Conservation (phyloP, 108 stramenopile genomes). For the Pseudonitzschia multiseries region DNA sequence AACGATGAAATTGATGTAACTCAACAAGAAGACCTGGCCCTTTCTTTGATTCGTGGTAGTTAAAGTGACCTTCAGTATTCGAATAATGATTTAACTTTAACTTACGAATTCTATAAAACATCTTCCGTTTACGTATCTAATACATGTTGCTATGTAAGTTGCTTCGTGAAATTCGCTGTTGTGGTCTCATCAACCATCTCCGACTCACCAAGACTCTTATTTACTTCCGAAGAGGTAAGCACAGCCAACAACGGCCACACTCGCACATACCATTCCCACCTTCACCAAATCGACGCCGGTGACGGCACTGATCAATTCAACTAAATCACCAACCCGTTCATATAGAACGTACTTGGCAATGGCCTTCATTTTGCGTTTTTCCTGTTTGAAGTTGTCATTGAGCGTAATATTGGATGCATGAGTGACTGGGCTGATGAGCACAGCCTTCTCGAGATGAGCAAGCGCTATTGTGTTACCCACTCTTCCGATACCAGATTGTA, state of each 20-base stretch:
- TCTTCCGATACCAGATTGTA: slow-evolving; percentile 22
- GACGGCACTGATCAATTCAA: neutral
- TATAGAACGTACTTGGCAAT: neutral
- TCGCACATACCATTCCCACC: neutral
- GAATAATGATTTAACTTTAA: neutral
- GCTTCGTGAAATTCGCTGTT: neutral
- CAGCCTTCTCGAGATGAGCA: slow-evolving; percentile 22
- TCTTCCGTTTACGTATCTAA: too few relatives aligned
- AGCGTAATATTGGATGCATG: neutral
- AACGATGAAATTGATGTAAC: slow-evolving; percentile 49
- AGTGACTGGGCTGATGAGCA: slow-evolving; percentile 1
- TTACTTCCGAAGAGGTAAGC: slow-evolving; percentile 1
- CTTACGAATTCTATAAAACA: neutral
- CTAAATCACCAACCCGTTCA: neutral
- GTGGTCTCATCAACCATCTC: neutral
- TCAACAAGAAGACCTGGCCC: slow-evolving; percentile 73
- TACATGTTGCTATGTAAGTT: too few relatives aligned
- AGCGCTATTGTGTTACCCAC: slow-evolving; percentile 15
- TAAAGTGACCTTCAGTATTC: too few relatives aligned
- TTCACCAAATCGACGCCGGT: slow-evolving; percentile 4
- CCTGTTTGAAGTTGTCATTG: slow-evolving; percentile 12
- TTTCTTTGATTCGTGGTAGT: slow-evolving; percentile 62
- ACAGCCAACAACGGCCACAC: neutral
- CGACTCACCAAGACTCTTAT: neutral
- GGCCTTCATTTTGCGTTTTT: slow-evolving; percentile 1